Percentiles rank a stretch among this genome's conserved stretches.
Conservation (phyloP, 2,329 filamentous ascomycete species). For the Fusarium sp. region DNA sequence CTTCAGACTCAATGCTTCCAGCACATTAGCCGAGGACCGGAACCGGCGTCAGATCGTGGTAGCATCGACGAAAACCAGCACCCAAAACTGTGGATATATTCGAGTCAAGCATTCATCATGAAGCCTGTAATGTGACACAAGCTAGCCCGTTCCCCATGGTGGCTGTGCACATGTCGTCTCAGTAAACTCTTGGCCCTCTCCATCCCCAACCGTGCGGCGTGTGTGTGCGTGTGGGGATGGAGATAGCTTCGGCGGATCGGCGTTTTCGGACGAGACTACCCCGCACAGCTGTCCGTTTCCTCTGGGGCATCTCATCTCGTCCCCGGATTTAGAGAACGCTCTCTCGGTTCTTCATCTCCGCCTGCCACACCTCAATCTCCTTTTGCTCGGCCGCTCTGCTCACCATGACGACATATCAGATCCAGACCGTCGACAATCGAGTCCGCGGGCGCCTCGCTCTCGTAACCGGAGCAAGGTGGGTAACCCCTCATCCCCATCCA, state of each 20-base stretch:
- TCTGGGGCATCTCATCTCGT: neutral
- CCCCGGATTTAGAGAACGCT: neutral
- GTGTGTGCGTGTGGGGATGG: slow-evolving; percentile 10
- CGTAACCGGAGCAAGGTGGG: slow-evolving; percentile 53
- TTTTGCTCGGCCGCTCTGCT: neutral
- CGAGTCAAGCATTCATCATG: neutral
- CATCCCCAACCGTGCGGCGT: slow-evolving; percentile 9
- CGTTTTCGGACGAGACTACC: slow-evolving; percentile 32
- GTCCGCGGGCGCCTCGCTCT: slow-evolving; percentile 51
- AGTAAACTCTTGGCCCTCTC: slow-evolving; percentile 8
- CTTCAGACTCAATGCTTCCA: too few species aligned
- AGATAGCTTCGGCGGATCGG: slow-evolving; percentile 41
- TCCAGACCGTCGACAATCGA: slow-evolving; percentile 46
- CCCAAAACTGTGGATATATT: neutral
- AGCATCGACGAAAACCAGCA: neutral
- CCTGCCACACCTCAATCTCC: neutral
- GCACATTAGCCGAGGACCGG: slow-evolving; percentile 2
- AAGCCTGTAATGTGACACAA: slow-evolving; percentile 2
- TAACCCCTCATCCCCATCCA: neutral
- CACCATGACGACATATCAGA: slow-evolving; percentile 39
- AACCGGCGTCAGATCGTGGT: neutral
- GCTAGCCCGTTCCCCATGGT: slow-evolving; percentile 18
- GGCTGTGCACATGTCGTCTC: slow-evolving; percentile 25
- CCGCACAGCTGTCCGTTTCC: slow-evolving; percentile 30
- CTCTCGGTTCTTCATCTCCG: slow-evolving; percentile 19